Conservation (phyloP, 208 protist genomes). For the Acanthamoeba triangularis region DNA sequence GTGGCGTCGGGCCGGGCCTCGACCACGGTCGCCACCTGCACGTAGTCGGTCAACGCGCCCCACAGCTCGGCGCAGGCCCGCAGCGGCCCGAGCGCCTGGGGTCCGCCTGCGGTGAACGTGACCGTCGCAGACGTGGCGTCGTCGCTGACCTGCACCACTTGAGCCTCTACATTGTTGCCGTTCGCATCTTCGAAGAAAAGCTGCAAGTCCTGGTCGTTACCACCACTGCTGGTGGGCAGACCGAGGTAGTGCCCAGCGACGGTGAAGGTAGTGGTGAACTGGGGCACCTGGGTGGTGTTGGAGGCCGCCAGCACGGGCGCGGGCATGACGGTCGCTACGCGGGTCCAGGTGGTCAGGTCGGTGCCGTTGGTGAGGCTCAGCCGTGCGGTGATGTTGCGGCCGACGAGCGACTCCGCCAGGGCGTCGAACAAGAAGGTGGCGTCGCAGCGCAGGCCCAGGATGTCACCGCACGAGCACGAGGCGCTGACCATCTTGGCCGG, state of each 20-base stretch:
- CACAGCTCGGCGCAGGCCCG: background rate
- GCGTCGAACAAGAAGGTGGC: too few relatives aligned
- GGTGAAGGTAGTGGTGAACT: background rate
- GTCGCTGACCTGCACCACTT: background rate
- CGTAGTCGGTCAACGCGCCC: background rate
- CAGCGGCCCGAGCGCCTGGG: background rate
- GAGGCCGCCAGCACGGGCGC: background rate
- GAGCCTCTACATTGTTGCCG: background rate
- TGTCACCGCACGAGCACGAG: too few relatives aligned
- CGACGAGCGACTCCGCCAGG: too few relatives aligned
- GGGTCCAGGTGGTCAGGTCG: background rate
- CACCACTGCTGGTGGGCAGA: background rate
- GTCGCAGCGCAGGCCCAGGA: too few relatives aligned
- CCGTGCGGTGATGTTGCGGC: too few relatives aligned
- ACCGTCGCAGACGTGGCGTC: background rate
- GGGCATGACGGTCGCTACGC: background rate
- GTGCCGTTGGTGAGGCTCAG: background rate
- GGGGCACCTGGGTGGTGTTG: background rate
- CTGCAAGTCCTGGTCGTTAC: background rate
- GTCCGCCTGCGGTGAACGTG: background rate
- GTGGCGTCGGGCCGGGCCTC: background rate
- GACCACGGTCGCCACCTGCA: conserved; percentile 18
- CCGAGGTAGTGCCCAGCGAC: background rate
- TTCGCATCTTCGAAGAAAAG: background rate
- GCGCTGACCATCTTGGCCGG: too few relatives aligned